Conservation (phyloP, 1,284 basidiomycete species). For the Cryptococcus deneoformans region DNA sequence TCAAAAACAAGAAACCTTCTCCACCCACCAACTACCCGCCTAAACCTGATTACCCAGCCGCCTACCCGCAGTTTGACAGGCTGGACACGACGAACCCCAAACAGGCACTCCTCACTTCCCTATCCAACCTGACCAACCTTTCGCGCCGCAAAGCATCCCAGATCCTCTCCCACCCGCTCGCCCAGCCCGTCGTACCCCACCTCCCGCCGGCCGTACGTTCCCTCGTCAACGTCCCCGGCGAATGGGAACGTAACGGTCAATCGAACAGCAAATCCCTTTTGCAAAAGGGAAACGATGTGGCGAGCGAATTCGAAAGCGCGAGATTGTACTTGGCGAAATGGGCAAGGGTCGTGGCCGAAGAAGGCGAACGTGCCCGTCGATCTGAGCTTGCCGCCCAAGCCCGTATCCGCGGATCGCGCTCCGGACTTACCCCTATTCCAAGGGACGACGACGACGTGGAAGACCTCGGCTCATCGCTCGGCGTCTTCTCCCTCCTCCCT, state of each 20-base stretch:
- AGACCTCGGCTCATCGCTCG: constrained; percentile 63
- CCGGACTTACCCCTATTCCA: constrained; percentile 49
- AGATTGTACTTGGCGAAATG: constrained; percentile 94
- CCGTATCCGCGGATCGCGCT: constrained; percentile 71
- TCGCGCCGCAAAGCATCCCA: constrained; percentile 86
- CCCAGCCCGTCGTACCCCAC: constrained; percentile 90
- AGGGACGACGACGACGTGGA: constrained; percentile 32
- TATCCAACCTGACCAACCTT: constrained; percentile 84
- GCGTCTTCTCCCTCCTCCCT: background rate
- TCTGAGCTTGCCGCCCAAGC: constrained; percentile 58
- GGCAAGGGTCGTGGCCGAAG: constrained; percentile 90
- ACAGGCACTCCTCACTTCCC: constrained; percentile 62
- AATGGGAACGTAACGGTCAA: constrained; percentile 63
- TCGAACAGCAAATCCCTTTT: background rate
- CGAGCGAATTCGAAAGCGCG: constrained; percentile 86
- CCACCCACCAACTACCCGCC: constrained; percentile 51
- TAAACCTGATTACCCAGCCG: constrained; percentile 41
- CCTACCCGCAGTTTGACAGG: constrained; percentile 34
- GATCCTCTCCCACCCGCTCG: constrained; percentile 87
- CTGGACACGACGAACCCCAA: constrained; percentile 9
- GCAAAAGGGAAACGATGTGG: constrained; percentile 50
- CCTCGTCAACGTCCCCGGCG: constrained; percentile 72
- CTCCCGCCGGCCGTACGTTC: constrained; percentile 86
- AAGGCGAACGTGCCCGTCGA: constrained; percentile 80
- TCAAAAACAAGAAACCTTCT: constrained; percentile 12